These are phyloP conservation scores for Termitomyces sp. DNA, from an alignment of 768 basidiomycete genomes.

Conservation along the genomic window DNA sequence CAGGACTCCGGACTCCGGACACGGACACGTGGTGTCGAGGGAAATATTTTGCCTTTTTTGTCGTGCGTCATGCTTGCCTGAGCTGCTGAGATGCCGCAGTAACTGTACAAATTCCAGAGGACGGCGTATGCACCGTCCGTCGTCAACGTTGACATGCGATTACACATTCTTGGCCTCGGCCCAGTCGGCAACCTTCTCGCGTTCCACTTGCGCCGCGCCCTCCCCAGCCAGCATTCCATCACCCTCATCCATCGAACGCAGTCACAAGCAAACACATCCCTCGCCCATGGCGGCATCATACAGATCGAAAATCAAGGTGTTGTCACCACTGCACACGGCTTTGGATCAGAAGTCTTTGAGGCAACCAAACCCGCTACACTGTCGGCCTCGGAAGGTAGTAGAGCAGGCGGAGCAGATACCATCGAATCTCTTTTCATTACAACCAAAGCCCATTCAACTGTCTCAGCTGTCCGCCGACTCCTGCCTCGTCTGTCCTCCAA, in stretches of 20 bases:
- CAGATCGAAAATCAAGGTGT: slow-evolving; percentile 49
- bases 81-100: too few relatives aligned
- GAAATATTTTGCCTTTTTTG: too few relatives aligned
- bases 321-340: slow-evolving; percentile 37
- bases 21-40: not conserved
- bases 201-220: slow-evolving; percentile 65
- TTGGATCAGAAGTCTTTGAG: slow-evolving; percentile 47
- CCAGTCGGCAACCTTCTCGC: slow-evolving; percentile 82
- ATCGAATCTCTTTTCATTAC: slow-evolving; percentile 84
- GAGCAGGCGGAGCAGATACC: slow-evolving; percentile 12
- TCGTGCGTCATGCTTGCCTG: too few relatives aligned
- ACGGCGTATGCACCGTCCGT: not conserved
- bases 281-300: slow-evolving; percentile 33
- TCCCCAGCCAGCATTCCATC: slow-evolving; percentile 51
- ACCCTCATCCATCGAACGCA: slow-evolving; percentile 65
- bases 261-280: slow-evolving; percentile 31
- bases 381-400: slow-evolving; percentile 5
- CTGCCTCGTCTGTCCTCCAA: slow-evolving; percentile 56
- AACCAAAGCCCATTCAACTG: slow-evolving; percentile 70
- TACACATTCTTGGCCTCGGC: slow-evolving; percentile 78
- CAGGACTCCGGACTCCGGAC: not conserved
- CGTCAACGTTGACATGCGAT: slow-evolving; percentile 46
- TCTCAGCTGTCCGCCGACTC: slow-evolving; percentile 54
- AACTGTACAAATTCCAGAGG: not conserved
- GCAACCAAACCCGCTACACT: not conserved